A percentile compares a stretch with the other conserved stretches of the same genome.
These are phyloP conservation scores for Pleurotus giganteus DNA, from an alignment of 768 basidiomycete genomes.

Conservation along the genomic window DNA sequence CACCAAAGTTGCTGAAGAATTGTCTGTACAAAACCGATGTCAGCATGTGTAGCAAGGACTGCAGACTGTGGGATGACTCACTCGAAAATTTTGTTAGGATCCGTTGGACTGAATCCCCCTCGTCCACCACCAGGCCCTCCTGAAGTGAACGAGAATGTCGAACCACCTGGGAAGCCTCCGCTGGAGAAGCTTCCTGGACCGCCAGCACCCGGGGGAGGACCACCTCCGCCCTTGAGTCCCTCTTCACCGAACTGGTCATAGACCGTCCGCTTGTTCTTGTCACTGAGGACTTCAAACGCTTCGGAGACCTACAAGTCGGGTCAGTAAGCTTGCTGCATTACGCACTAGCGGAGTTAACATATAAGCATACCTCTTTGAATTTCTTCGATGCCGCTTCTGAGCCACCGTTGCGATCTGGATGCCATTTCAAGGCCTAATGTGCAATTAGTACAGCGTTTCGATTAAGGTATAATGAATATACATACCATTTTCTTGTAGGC, in stretches of 20 bases:
- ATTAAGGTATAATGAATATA: slow-evolving; percentile 7
- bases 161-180: slow-evolving; percentile 44
- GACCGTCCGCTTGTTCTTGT: slow-evolving; percentile 77
- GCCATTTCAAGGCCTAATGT: slow-evolving; percentile 81
- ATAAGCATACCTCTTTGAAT: slow-evolving; percentile 80
- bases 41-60: not conserved
- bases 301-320: slow-evolving; percentile 70
- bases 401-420: slow-evolving; percentile 88
- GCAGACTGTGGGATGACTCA: slow-evolving; percentile 34
- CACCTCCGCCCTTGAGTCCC: slow-evolving; percentile 78
- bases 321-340: slow-evolving; percentile 7
- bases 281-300: slow-evolving; percentile 93
- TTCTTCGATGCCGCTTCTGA: slow-evolving; percentile 84
- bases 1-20: slow-evolving; percentile 29
- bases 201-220: slow-evolving; percentile 51
- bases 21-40: slow-evolving; percentile 40
- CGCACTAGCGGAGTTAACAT: not conserved
- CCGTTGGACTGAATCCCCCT: slow-evolving; percentile 69
- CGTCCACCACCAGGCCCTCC: slow-evolving; percentile 43
- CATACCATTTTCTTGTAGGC: slow-evolving; percentile 92
- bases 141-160: slow-evolving; percentile 57
- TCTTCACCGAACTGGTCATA: slow-evolving; percentile 97
- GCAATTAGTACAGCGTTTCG: not conserved
- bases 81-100: slow-evolving; percentile 90
- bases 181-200: slow-evolving; percentile 34